Conservation (phyloP, 1,284 basidiomycete species). For the Rhodotorula sp. region DNA sequence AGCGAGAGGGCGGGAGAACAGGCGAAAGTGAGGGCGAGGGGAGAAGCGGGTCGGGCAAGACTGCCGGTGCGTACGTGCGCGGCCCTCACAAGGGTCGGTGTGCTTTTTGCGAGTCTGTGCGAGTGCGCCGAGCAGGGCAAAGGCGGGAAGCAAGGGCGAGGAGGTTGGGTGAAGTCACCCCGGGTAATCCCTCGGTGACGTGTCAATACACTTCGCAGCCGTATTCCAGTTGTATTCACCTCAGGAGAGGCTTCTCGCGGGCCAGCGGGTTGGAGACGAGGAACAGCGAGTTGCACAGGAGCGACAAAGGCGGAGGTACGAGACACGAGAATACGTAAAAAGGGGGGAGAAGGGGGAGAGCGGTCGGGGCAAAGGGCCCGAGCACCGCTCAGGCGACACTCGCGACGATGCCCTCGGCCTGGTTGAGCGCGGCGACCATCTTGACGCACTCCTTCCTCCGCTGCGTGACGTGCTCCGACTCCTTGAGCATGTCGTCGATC, state of each 20-base stretch:
- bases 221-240: no score
- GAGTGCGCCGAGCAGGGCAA: no score
- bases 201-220: not conserved
- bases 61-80: no score
- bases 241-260: no score
- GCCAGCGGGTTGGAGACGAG: no score
- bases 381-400: slow-evolving; percentile 28
- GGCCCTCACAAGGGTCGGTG: no score
- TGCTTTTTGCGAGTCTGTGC: no score
- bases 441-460: slow-evolving; percentile 82
- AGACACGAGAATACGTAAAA: not conserved
- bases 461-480: slow-evolving; percentile 73
- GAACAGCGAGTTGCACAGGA: not conserved
- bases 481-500: slow-evolving; percentile 86
- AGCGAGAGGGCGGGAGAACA: no score
- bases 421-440: slow-evolving; percentile 84
- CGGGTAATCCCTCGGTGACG: not conserved
- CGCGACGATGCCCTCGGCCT: slow-evolving; percentile 72
- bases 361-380: not conserved
- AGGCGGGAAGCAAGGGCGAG: no score
- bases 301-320: no score
- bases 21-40: not conserved
- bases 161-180: no score
- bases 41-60: not conserved
- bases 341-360: not conserved